Percentiles rank a stretch among this genome's conserved stretches.
These are phyloP conservation scores for Byssothecium circinans DNA, from an alignment of 2,329 filamentous ascomycete species.

Conservation along the genomic window DNA sequence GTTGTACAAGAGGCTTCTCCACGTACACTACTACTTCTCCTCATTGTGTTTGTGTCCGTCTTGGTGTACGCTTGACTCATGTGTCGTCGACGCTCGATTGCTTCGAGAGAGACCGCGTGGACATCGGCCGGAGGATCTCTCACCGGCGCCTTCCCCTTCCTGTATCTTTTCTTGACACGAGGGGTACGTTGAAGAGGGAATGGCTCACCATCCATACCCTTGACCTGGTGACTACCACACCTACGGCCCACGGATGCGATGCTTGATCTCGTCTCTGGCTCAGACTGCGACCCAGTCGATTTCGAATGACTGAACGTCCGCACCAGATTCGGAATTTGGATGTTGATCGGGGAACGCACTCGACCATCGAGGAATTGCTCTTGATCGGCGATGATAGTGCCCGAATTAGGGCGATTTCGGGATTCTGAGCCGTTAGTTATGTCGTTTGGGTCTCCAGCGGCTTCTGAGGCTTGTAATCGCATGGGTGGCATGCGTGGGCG, in stretches of 20 bases:
- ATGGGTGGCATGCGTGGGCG: not conserved
- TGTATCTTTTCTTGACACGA: not conserved
- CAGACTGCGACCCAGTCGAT: not conserved
- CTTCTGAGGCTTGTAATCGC: not conserved
- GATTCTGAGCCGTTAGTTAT: not conserved
- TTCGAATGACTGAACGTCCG: not conserved
- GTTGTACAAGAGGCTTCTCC: too few species aligned
- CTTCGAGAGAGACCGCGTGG: too few species aligned
- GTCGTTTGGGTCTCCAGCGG: not conserved
- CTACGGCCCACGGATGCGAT: constrained; percentile 1
- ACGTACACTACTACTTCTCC: too few species aligned
- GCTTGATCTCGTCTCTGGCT: constrained; percentile 1
- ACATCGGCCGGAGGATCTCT: too few species aligned
- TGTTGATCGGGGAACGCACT: not conserved
- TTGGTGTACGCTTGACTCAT: too few species aligned
- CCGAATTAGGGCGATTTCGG: not conserved
- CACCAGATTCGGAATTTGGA: not conserved
- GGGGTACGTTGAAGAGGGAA: too few species aligned
- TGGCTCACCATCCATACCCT: too few species aligned
- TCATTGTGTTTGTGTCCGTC: too few species aligned
- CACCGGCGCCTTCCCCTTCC: too few species aligned
- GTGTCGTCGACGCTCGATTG: too few species aligned
- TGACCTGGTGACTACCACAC: too few species aligned
- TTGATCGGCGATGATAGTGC: not conserved
- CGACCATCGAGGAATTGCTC: constrained; percentile 6